phyloP scores from a whole-genome alignment of 2,329 filamentous ascomycete species.

The Orbilia quercus region DNA sequence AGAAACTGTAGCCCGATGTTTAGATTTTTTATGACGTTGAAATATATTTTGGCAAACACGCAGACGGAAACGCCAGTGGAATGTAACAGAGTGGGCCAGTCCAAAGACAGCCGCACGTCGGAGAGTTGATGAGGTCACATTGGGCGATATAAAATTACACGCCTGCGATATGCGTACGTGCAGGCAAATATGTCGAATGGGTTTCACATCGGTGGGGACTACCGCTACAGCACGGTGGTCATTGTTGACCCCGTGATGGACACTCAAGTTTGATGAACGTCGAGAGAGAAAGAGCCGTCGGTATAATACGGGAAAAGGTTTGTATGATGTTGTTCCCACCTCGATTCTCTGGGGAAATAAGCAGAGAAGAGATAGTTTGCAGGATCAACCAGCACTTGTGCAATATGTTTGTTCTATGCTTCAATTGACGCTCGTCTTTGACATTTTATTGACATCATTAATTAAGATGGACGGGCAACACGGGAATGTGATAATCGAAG shows the following conservation, averaged over 20 bases:
- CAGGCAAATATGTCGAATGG: neutral
- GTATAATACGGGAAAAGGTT: constrained; percentile 11
- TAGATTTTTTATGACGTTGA: neutral
- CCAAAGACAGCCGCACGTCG: constrained; percentile 37
- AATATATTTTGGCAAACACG: constrained; percentile 3
- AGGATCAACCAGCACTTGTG: constrained; percentile 58
- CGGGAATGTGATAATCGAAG: constrained; percentile 59
- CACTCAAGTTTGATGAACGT: constrained; percentile 15
- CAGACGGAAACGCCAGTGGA: neutral
- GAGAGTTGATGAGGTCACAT: constrained; percentile 35
- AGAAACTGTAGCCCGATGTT: neutral
- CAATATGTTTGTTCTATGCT: constrained; percentile 60
- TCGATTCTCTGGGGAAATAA: constrained; percentile 54
- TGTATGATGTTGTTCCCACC: constrained; percentile 56
- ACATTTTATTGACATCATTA: constrained; percentile 58
- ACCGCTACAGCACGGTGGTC: constrained; percentile 4
- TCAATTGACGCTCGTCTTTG: constrained; percentile 59
- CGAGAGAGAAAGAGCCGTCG: neutral
- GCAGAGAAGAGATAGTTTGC: constrained; percentile 54
- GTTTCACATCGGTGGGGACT: constrained; percentile 39
- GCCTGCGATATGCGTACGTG: no score
- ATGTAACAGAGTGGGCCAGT: constrained; percentile 4
- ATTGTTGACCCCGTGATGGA: neutral
- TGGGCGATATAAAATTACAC: constrained; percentile 13
- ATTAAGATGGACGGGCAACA: constrained; percentile 60